Evolutionary conservation across 768 basidiomycete genomes (phyloP).

Genomic region (Lactarius deliciosus): DNA sequence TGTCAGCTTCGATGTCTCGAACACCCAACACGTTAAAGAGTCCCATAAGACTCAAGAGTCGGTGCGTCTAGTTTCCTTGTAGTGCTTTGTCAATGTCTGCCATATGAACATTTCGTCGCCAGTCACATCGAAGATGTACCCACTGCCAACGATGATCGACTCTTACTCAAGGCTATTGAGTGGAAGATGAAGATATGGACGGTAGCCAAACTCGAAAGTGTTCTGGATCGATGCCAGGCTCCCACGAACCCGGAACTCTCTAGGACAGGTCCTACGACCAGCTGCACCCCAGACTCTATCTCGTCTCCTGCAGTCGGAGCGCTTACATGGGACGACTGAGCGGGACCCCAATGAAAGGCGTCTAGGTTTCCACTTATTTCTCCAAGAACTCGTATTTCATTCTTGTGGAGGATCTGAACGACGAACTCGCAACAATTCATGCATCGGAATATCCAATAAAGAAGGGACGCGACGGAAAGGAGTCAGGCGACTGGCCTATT

Average conservation of each 20-base stretch:
- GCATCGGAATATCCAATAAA: conserved; percentile 73
- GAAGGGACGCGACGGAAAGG: conserved; percentile 52
- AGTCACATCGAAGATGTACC: conserved; percentile 38
- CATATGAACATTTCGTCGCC: conserved; percentile 3
- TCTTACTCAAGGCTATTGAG: conserved; percentile 63
- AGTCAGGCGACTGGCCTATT: conserved; percentile 75
- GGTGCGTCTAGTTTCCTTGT: conserved; percentile 44
- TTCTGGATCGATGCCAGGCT: conserved; percentile 64
- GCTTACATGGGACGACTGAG: conserved; percentile 80
- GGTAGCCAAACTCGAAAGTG: conserved; percentile 65
- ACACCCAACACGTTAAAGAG: conserved; percentile 49
- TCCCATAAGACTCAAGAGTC: conserved; percentile 59
- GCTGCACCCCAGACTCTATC: conserved; percentile 49
- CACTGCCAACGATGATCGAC: conserved; percentile 39
- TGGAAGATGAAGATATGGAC: conserved; percentile 89
- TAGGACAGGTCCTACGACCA: conserved; percentile 34
- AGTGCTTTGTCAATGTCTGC: background rate
- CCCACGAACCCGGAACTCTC: conserved; percentile 35
- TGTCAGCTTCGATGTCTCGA: conserved; percentile 34
- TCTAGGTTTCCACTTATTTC: conserved; percentile 91
- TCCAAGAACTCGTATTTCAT: conserved; percentile 71
- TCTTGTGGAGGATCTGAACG: conserved; percentile 86
- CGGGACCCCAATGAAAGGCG: conserved; percentile 88
- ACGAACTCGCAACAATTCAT: conserved; percentile 81
- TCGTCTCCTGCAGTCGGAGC: conserved; percentile 75